Evolutionary conservation across 1,139 yeast genomes (phyloP), one percentile per base, ranked within the genome.

Genomic region (Candida mesenterica): DNA sequence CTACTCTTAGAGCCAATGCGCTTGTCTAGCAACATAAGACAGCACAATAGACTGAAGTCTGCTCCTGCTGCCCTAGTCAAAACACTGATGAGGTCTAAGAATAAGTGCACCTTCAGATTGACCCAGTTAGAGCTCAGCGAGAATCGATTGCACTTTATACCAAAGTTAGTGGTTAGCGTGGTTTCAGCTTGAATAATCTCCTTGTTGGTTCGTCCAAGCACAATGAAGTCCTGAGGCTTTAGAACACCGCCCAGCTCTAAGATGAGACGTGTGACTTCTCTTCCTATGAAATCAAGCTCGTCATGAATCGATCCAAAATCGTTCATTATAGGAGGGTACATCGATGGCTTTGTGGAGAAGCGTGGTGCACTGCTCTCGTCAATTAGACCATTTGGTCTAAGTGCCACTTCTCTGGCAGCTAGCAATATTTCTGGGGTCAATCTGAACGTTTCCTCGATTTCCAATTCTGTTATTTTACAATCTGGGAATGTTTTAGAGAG

Each of bases 81-180:
- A 0, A 80, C 59, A 41, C 67, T 70, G 38, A 81, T 49, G 16
- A 79, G 57, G 39, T 79, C 77, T 15, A 81, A 48, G 9, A 81
- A 55, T 26, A 73, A 54, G 39, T 73, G 77, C 0, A 79, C 60
- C 20, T 68, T 63, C 13, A 78, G 68, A 4, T 66, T 62, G 8
- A 72, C 48, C 89, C 89, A 82, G 9, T 66, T 59, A 3, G 77
- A 75, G 2, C 71, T 61, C 18, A 73, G 62, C 1, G 74, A 64
- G 23, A 79, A 59, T 41, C 70, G 72, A 33, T 65, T 62, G 28
- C 65, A 58, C 4, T 65, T 61, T 5, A 77, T 53, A 0, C 77
- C 78, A 43, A 62, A 68, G 8, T 53, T 48, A 6, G 61, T 55
- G 4, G 38, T 24, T 27, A 82, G 58, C 22, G 61, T 55, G 5